phyloP scores from a whole-genome alignment of 2,329 filamentous ascomycete genomes.

The Daldinia eschscholtzii region DNA sequence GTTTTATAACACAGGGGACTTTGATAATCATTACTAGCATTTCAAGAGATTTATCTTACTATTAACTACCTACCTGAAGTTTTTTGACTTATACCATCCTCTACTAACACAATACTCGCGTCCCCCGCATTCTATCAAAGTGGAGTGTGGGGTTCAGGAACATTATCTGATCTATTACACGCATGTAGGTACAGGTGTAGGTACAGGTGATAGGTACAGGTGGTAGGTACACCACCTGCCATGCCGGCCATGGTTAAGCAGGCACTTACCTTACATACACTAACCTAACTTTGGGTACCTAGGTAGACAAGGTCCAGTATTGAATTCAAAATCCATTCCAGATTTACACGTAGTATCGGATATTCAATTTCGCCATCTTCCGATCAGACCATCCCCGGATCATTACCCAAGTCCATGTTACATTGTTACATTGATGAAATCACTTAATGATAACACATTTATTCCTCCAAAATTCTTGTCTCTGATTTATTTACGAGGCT shows the following conservation, averaged over 20 bases:
- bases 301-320: neutral
- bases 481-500: constrained; percentile 13
- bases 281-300: neutral
- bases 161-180: neutral
- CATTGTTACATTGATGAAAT: constrained; percentile 20
- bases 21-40: neutral
- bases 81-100: neutral
- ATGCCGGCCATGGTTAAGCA: too few species aligned
- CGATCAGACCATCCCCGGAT: constrained; percentile 13
- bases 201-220: neutral
- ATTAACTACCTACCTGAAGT: neutral
- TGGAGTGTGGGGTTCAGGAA: neutral
- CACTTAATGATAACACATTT: constrained; percentile 12
- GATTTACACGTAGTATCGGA: constrained; percentile 11
- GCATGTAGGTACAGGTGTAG: neutral
- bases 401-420: constrained; percentile 6
- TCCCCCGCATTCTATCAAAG: constrained; percentile 1
- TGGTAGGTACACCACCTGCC: too few species aligned
- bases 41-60: neutral
- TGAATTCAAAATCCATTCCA: neutral
- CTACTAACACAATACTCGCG: neutral
- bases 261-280: neutral
- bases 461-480: constrained; percentile 7
- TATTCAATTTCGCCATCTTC: constrained; percentile 28
- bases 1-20: too few species aligned